These are phyloP conservation scores for Nicotiana knightiana DNA, from an alignment of 257 asterid genomes.

Conservation along the genomic window DNA sequence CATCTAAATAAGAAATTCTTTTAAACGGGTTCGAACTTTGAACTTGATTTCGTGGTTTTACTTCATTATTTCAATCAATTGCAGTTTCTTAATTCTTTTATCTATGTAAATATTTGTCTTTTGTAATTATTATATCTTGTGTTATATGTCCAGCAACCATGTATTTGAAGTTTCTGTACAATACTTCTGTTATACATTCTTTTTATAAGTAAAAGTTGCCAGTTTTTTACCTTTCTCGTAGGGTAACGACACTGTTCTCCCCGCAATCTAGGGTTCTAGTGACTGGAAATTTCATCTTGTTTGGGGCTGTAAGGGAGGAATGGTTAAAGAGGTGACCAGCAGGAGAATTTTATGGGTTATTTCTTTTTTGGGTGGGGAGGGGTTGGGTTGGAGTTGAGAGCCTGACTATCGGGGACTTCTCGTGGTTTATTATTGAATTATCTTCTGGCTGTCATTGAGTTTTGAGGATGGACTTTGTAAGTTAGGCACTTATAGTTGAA, in stretches of 20 bases:
- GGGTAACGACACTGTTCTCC: neutral
- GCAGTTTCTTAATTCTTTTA: neutral
- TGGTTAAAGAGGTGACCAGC: neutral
- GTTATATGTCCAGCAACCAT: neutral
- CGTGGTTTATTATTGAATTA: neutral
- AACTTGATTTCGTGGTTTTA: neutral
- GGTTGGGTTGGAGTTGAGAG: neutral
- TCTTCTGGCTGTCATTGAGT: neutral
- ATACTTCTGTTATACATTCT: neutral
- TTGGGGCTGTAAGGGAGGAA: neutral
- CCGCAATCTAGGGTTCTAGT: neutral
- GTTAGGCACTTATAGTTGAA: neutral
- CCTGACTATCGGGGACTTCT: neutral
- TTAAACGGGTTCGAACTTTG: neutral
- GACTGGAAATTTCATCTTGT: neutral
- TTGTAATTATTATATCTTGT: neutral
- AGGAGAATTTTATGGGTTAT: neutral
- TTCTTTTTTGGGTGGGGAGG: neutral
- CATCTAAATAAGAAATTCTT: neutral
- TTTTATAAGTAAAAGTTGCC: neutral
- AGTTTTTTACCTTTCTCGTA: neutral
- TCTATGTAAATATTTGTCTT: neutral
- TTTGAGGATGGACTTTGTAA: neutral
- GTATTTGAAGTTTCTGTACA: neutral
- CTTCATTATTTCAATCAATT: neutral